These are phyloP conservation scores for Triticum urartu DNA, from an alignment of 176 grass and related monocot species.

Conservation along the genomic window DNA sequence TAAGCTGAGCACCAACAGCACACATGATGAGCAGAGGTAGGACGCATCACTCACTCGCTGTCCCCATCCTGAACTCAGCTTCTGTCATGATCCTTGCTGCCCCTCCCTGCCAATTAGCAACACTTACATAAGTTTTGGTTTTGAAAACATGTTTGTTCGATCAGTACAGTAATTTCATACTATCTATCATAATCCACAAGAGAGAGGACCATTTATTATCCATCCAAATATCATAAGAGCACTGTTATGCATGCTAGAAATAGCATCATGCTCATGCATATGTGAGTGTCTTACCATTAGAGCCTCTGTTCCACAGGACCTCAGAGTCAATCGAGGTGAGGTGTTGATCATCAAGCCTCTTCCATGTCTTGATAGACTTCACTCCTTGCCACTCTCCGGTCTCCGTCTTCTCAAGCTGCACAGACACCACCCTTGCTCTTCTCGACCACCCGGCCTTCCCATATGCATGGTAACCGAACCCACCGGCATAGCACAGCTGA, in stretches of 20 bases:
- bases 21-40: not conserved
- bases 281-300: conserved; percentile 48
- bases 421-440: conserved; percentile 86
- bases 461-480: conserved; percentile 97
- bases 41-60: not conserved
- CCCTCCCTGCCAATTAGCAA: conserved; percentile 55
- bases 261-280: conserved; percentile 1
- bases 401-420: conserved; percentile 62
- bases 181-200: not conserved
- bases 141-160: not conserved
- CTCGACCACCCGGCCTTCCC: conserved; percentile 93
- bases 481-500: conserved; percentile 86
- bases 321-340: conserved; percentile 82
- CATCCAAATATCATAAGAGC: too few species aligned
- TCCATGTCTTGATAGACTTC: conserved; percentile 98
- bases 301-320: conserved; percentile 80
- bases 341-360: conserved; percentile 75
- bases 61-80: conserved; percentile 32
- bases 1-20: not conserved
- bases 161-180: not conserved
- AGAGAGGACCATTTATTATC: too few species aligned
- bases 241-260: not conserved
- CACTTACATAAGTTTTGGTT: conserved; percentile 13
- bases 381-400: conserved; percentile 68
- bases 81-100: conserved; percentile 36